phyloP scores from a whole-genome alignment of 1,139 yeast genomes.

The Sugiyamaella grinbergsii region DNA sequence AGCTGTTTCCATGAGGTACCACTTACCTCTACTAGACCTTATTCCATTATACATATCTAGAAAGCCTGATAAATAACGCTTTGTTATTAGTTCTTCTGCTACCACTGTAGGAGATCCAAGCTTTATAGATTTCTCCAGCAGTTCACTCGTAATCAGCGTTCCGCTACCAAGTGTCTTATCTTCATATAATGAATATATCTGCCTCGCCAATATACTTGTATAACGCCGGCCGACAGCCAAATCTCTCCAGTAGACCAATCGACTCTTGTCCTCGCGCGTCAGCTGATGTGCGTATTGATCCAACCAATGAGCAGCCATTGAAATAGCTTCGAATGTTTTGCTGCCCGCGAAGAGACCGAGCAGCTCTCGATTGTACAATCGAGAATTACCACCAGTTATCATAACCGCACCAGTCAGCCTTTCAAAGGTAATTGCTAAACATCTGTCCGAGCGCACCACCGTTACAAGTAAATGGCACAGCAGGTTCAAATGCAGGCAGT shows the following conservation, averaged over 20 bases:
- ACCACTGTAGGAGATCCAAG: slow-evolving; percentile 25
- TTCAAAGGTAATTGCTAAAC: background rate
- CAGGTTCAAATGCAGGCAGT: slow-evolving; percentile 14
- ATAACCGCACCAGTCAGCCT: slow-evolving; percentile 9
- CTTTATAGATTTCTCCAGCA: slow-evolving; percentile 23
- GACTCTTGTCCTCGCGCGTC: slow-evolving; percentile 1
- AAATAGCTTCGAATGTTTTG: slow-evolving; percentile 23
- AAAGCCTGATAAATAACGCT: background rate
- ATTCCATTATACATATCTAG: slow-evolving; percentile 11
- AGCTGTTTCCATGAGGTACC: slow-evolving; percentile 20
- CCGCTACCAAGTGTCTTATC: background rate
- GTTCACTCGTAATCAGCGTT: slow-evolving; percentile 8
- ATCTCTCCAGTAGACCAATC: slow-evolving; percentile 25
- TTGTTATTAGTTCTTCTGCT: slow-evolving; percentile 16
- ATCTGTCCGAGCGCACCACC: background rate
- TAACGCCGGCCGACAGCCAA: slow-evolving; percentile 25
- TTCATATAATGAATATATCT: slow-evolving; percentile 20
- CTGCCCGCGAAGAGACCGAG: slow-evolving; percentile 28
- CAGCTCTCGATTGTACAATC: slow-evolving; percentile 18
- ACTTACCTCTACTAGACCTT: slow-evolving; percentile 23
- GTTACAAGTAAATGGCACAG: slow-evolving; percentile 2
- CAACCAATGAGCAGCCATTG: slow-evolving; percentile 24
- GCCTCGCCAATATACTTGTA: slow-evolving; percentile 20
- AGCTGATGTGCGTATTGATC: slow-evolving; percentile 18
- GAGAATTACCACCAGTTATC: slow-evolving; percentile 10